These are phyloP conservation scores for Calocybe indica DNA, from an alignment of 768 basidiomycete genomes.

Conservation along the genomic window DNA sequence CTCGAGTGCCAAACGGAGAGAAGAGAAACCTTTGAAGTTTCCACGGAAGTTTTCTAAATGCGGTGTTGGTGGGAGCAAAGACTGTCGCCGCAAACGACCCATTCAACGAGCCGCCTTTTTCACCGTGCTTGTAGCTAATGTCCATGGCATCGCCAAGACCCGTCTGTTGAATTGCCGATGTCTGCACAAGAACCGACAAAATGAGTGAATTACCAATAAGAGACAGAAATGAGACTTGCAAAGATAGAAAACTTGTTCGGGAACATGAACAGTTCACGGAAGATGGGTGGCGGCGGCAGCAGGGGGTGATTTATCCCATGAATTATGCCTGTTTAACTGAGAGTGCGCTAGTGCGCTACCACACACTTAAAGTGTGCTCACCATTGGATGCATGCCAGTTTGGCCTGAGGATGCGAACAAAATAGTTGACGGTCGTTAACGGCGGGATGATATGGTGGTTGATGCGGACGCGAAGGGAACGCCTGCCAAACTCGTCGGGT, in stretches of 20 bases:
- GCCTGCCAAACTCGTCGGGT: constrained; percentile 32
- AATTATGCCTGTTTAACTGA: constrained; percentile 30
- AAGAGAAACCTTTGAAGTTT: constrained; percentile 51
- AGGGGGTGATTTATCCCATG: constrained; percentile 52
- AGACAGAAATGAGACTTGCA: constrained; percentile 25
- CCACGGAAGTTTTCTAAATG: constrained; percentile 41
- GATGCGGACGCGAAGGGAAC: constrained; percentile 41
- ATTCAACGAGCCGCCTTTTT: constrained; percentile 32
- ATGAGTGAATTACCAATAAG: background rate
- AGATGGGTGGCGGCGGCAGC: constrained; percentile 46
- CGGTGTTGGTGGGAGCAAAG: constrained; percentile 50
- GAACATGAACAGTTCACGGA: constrained; percentile 39
- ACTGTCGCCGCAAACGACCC: constrained; percentile 43
- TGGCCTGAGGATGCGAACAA: constrained; percentile 32
- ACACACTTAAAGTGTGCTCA: constrained; percentile 11
- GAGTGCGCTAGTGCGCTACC: background rate
- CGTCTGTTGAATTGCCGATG: constrained; percentile 50
- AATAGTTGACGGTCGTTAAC: constrained; percentile 40
- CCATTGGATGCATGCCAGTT: constrained; percentile 48
- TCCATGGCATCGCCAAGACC: constrained; percentile 38
- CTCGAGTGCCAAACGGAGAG: constrained; percentile 49
- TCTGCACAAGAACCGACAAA: constrained; percentile 22
- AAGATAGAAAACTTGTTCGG: constrained; percentile 42
- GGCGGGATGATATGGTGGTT: constrained; percentile 25
- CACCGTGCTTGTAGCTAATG: constrained; percentile 26